Percentiles rank a stretch among this genome's conserved stretches.
Evolutionary conservation across 169 alveolate species (phyloP).

Genomic region (Plasmodium vinckei): DNA sequence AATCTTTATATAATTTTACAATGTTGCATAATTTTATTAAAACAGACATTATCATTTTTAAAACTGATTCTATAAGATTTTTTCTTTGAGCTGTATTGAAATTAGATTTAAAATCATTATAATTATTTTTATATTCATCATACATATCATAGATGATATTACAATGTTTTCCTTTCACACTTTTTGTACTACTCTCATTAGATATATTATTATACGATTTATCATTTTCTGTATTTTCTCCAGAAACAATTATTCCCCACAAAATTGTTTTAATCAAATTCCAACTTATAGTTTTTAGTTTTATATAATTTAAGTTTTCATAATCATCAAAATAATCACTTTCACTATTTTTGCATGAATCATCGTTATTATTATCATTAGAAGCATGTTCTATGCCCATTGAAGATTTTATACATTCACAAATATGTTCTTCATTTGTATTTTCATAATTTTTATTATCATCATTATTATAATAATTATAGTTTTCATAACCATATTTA

Average conservation of each 20-base stretch:
- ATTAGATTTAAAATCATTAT: slow-evolving; percentile 38
- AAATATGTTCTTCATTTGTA: slow-evolving; percentile 19
- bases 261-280: slow-evolving; percentile 71
- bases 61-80: slow-evolving; percentile 69
- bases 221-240: slow-evolving; percentile 61
- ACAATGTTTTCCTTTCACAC: slow-evolving; percentile 30
- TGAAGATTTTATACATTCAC: slow-evolving; percentile 16
- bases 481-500: slow-evolving; percentile 2
- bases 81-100: slow-evolving; percentile 45
- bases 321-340: slow-evolving; percentile 2
- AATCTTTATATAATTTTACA: slow-evolving; percentile 62
- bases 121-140: slow-evolving; percentile 27
- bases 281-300: slow-evolving; percentile 73
- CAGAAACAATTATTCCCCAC: slow-evolving; percentile 76
- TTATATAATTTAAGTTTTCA: slow-evolving; percentile 65
- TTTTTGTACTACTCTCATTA: slow-evolving; percentile 52
- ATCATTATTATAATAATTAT: not conserved
- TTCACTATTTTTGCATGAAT: slow-evolving; percentile 3
- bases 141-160: slow-evolving; percentile 26
- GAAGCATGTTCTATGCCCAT: slow-evolving; percentile 4
- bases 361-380: slow-evolving; percentile 10
- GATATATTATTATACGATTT: slow-evolving; percentile 6
- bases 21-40: slow-evolving; percentile 74
- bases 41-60: slow-evolving; percentile 77
- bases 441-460: not conserved